These are phyloP conservation scores for Pseudopithomyces chartarum DNA, from an alignment of 2,329 filamentous ascomycete species.

Conservation along the genomic window DNA sequence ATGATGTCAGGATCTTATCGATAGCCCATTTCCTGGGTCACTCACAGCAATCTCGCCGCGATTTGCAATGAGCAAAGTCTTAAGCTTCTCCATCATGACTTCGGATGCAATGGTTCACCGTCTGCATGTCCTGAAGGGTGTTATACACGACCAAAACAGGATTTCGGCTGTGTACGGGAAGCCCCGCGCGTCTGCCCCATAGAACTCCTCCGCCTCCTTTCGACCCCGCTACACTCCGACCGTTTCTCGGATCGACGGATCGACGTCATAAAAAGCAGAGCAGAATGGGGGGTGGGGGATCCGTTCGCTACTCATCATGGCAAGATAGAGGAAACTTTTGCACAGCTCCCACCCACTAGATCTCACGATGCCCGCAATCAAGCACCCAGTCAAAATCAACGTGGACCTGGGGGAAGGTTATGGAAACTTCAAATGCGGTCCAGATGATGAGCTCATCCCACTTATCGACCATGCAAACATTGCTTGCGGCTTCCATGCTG, in stretches of 20 bases:
- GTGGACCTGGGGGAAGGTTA: slow-evolving; percentile 61
- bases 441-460: slow-evolving; percentile 65
- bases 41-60: slow-evolving; percentile 17
- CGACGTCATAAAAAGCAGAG: not conserved
- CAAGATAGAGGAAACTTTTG: not conserved
- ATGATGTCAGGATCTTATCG: slow-evolving; percentile 23
- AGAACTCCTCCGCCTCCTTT: not conserved
- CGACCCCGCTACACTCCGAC: not conserved
- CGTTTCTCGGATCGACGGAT: not conserved
- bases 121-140: not conserved
- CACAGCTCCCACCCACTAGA: not conserved
- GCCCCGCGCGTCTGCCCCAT: not conserved
- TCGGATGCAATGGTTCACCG: not conserved
- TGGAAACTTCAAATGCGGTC: slow-evolving; percentile 58
- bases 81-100: not conserved
- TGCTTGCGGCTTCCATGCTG: slow-evolving; percentile 64
- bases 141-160: not conserved
- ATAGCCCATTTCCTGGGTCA: not conserved
- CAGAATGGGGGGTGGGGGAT: not conserved
- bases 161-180: not conserved
- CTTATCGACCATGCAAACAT: slow-evolving; percentile 67
- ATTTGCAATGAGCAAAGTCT: slow-evolving; percentile 6
- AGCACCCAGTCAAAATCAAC: slow-evolving; percentile 59
- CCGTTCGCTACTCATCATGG: not conserved
- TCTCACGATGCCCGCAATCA: slow-evolving; percentile 53